A percentile compares a stretch with the other conserved stretches of the same genome.
Conservation (phyloP, 345 rosid species). For the Eucalyptus grandis region DNA sequence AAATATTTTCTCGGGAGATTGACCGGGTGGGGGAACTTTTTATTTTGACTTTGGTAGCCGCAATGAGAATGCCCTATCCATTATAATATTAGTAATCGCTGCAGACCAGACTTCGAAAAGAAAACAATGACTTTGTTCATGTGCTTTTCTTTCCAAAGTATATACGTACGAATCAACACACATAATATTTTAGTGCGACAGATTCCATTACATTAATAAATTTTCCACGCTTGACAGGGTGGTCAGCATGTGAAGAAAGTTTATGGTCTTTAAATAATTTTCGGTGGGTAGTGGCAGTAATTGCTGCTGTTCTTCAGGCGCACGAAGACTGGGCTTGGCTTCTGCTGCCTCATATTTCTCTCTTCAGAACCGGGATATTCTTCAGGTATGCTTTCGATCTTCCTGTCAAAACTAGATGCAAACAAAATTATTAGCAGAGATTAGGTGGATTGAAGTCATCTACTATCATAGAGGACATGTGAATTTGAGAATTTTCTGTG, state of each 20-base stretch:
- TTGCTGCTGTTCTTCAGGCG: background rate
- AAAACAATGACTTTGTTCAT: background rate
- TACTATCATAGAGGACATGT: background rate
- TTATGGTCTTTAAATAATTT: background rate
- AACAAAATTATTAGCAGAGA: background rate
- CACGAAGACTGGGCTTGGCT: background rate
- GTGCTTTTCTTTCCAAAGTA: background rate
- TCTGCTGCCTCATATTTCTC: background rate
- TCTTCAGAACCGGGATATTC: background rate
- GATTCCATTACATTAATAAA: background rate
- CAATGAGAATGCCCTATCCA: background rate
- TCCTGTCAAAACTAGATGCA: background rate
- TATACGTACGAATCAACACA: background rate
- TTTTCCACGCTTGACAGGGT: background rate
- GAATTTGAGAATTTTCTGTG: background rate
- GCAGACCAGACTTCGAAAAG: background rate
- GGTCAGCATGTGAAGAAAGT: background rate
- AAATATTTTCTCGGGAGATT: background rate
- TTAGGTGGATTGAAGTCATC: background rate
- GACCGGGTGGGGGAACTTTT: background rate
- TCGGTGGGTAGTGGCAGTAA: background rate
- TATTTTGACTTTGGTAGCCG: background rate
- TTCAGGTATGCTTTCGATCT: background rate
- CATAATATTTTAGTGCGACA: background rate
- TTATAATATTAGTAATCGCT: background rate